Percentiles rank a stretch among this genome's conserved stretches.
Evolutionary conservation across 225 moss, liverwort and hornwort species (phyloP).

Genomic region (Climacium dendroides): DNA sequence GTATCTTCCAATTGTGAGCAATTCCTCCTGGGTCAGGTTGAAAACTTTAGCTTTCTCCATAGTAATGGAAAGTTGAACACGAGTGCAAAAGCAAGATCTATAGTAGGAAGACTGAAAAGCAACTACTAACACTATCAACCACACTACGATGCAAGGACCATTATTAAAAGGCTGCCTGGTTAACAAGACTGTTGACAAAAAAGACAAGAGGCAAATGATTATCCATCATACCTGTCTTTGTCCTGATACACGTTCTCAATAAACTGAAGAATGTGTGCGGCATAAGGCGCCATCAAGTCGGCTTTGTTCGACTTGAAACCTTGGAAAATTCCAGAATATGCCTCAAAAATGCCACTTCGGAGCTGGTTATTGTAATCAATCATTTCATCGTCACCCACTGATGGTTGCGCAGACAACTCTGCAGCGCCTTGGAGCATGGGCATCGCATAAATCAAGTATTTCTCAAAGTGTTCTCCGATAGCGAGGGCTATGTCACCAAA

Average conservation of each 20-base stretch:
- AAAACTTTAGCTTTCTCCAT: not conserved
- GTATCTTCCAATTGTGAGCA: not conserved
- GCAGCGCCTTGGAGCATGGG: conserved; percentile 56
- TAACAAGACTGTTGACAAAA: not conserved
- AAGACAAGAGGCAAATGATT: not conserved
- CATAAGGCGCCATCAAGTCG: conserved; percentile 53
- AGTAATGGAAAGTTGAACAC: not conserved
- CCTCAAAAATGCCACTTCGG: conserved; percentile 51
- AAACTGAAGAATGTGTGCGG: conserved; percentile 47
- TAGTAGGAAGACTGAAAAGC: not conserved
- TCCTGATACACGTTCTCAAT: conserved; percentile 56
- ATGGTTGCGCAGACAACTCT: conserved; percentile 49
- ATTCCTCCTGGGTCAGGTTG: not conserved
- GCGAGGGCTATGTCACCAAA: conserved; percentile 55
- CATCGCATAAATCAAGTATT: conserved; percentile 48
- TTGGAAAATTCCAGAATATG: conserved; percentile 49
- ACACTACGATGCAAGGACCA: not conserved
- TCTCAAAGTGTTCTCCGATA: conserved; percentile 48
- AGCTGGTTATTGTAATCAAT: conserved; percentile 53
- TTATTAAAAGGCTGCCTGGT: no score
- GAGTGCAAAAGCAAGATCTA: not conserved
- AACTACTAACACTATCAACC: not conserved
- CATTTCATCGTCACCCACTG: conserved; percentile 49
- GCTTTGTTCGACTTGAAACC: conserved; percentile 52
- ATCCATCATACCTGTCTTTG: conserved; percentile 28